These are phyloP conservation scores for Annulohypoxylon truncatum DNA, from an alignment of 2,329 filamentous ascomycete species.

Conservation along the genomic window DNA sequence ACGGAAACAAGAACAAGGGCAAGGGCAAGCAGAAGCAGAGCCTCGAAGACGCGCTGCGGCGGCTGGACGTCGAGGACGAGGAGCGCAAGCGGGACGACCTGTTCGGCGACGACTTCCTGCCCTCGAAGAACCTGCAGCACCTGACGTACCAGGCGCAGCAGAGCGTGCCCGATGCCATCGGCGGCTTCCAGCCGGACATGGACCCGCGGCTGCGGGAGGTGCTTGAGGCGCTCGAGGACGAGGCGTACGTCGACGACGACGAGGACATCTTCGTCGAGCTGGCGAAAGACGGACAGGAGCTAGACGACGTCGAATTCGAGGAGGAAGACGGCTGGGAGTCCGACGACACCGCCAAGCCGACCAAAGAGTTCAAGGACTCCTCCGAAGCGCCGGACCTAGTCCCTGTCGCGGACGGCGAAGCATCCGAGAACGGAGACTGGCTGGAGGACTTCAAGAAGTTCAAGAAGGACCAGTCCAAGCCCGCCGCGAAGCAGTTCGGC, in stretches of 20 bases:
- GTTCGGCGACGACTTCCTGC: slow-evolving; percentile 79
- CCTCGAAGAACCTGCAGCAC: slow-evolving; percentile 81
- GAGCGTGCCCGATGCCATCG: slow-evolving; percentile 88
- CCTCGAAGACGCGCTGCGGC: slow-evolving; percentile 83
- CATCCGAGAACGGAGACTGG: slow-evolving; percentile 80
- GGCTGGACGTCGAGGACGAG: slow-evolving; percentile 65
- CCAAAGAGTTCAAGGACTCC: slow-evolving; percentile 63
- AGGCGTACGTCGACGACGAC: slow-evolving; percentile 88
- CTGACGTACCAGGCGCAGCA: slow-evolving; percentile 92
- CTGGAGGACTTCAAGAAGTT: slow-evolving; percentile 93
- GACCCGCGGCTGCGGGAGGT: slow-evolving; percentile 91
- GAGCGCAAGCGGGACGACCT: slow-evolving; percentile 62
- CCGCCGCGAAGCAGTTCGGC: slow-evolving; percentile 53
- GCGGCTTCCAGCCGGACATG: slow-evolving; percentile 98
- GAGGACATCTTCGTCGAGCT: slow-evolving; percentile 87
- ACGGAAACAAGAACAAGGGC: slow-evolving; percentile 70
- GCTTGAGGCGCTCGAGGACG: slow-evolving; percentile 92
- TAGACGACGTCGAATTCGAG: slow-evolving; percentile 85
- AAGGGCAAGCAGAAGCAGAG: slow-evolving; percentile 81
- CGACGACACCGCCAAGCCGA: slow-evolving; percentile 88
- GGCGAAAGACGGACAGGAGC: slow-evolving; percentile 75
- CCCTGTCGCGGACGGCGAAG: slow-evolving; percentile 52
- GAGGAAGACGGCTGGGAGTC: slow-evolving; percentile 91
- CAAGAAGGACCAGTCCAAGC: slow-evolving; percentile 79
- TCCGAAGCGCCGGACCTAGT: slow-evolving; percentile 63